Percentiles rank a stretch among this genome's conserved stretches.
These are phyloP conservation scores for Graphium sp. DNA, from an alignment of 2,329 filamentous ascomycete genomes.

Conservation along the genomic window DNA sequence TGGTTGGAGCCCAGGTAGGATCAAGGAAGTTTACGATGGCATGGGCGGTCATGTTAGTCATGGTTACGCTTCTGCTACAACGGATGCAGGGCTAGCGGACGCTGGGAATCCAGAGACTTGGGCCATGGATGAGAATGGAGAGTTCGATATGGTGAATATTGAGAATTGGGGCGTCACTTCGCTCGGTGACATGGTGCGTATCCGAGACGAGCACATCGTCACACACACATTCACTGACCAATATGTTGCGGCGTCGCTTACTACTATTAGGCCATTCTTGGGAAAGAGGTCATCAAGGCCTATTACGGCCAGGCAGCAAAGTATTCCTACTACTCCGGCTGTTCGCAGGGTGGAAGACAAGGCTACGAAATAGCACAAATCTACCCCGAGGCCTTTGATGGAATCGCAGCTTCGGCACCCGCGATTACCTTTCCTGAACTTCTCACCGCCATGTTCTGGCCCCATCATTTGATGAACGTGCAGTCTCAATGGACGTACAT, in stretches of 20 bases:
- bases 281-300: conserved; percentile 19
- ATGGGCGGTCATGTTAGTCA: conserved; percentile 8
- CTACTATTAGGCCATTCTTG: conserved; percentile 14
- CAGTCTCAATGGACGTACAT: conserved; percentile 17
- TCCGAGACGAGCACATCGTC: too few species aligned
- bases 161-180: not conserved
- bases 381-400: conserved; percentile 35
- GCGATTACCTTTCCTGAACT: conserved; percentile 20
- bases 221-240: not conserved
- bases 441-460: conserved; percentile 8
- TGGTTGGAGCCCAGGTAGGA: conserved; percentile 11
- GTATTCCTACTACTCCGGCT: conserved; percentile 32
- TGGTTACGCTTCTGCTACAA: conserved; percentile 8
- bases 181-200: not conserved
- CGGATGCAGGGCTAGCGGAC: conserved; percentile 9
- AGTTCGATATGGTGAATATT: not conserved
- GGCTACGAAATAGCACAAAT: conserved; percentile 32
- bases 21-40: conserved; percentile 4
- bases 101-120: too few species aligned
- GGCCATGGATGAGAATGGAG: not conserved
- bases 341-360: conserved; percentile 37
- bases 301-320: conserved; percentile 19
- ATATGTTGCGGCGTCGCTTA: not conserved
- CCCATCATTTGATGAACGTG: conserved; percentile 9
- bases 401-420: conserved; percentile 28